Base-by-base conservation (phyloP, 2,329 filamentous ascomycete species). In the Xylariaceae sp. region DNA sequence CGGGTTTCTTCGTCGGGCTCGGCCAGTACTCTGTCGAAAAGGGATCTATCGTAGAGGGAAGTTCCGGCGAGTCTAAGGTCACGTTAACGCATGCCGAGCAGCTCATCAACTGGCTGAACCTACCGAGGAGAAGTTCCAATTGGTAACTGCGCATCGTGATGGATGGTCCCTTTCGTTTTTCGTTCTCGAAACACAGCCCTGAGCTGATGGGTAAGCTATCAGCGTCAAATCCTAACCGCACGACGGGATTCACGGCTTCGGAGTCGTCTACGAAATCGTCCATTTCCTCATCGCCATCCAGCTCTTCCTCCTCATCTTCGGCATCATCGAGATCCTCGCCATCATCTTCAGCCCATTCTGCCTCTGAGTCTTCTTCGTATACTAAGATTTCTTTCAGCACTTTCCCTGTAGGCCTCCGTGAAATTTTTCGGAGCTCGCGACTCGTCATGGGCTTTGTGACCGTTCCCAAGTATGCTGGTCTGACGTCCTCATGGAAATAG, bases 241-340 rank as follows among this genome's bases (percentile, higher is more conserved):
- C 56, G 8, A 66, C 59, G 15, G 67, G 62, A 17, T 65, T 59
- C 23, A 64, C 70, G 62, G 94, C 90, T 56, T 95, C 90, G 4
- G 90, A 90, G 67, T 95, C 90, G 66, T 96, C 92, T 1, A 97
- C 78, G 69, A 97, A 97, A 15, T 86, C 92, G 3, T 91, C 90
- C 86, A 96, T 88, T 61, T 95, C 92, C 63, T 90, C 88, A 13
- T 88, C 86, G 17, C 88, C 87, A 30, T 87, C 78, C 2, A 87
- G 82, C 11, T 85, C 86, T 2, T 90, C 81, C 53, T 88, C 86
- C 49, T 89, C 88, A 30, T 88, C 88, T 35, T 85, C 83, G 56
- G 84, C 81, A 62, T 85, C 83, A 10, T 80, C 82, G 62, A 72
- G 61, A 23, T 81, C 78, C 50, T 80, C 81, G 23, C 82, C 81